These are phyloP conservation scores for Verticillium nonalfalfae DNA, from an alignment of 2,329 filamentous ascomycete genomes.

Conservation along the genomic window DNA sequence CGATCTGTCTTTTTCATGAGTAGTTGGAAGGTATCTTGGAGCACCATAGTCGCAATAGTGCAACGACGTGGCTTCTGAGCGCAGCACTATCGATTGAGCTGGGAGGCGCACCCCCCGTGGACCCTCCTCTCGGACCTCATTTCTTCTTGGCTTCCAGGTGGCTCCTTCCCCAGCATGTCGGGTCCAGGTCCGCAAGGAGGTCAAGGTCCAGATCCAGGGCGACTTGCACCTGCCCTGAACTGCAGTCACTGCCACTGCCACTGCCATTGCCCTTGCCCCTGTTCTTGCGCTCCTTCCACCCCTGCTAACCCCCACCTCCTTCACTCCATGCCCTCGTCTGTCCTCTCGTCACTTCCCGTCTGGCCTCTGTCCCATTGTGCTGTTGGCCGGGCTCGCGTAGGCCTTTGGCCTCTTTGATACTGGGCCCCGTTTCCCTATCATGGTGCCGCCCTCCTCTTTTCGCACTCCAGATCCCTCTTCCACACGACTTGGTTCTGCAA, in stretches of 20 bases:
- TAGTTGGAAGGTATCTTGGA: too few relatives aligned
- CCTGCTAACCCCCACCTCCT: background rate
- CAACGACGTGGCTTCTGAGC: background rate
- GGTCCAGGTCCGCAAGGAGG: background rate
- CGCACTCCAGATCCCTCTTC: background rate
- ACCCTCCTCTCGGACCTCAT: background rate
- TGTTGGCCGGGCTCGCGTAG: too few relatives aligned
- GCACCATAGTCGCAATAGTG: background rate
- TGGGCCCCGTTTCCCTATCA: background rate
- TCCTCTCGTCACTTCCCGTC: background rate
- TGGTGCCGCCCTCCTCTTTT: background rate
- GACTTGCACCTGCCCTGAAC: background rate
- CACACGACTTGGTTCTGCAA: background rate
- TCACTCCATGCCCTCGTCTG: background rate
- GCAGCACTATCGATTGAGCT: background rate
- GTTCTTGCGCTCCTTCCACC: background rate
- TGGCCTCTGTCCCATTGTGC: too few relatives aligned
- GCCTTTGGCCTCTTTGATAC: background rate
- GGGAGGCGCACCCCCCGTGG: background rate
- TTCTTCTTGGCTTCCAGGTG: background rate
- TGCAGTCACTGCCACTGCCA: background rate
- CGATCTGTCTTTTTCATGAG: too few relatives aligned
- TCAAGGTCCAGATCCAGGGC: too few relatives aligned
- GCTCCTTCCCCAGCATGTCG: background rate
- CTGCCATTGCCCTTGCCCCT: background rate